Base-by-base conservation (phyloP, 176 grass and related monocot species). In the Aegilops sharonensis region DNA sequence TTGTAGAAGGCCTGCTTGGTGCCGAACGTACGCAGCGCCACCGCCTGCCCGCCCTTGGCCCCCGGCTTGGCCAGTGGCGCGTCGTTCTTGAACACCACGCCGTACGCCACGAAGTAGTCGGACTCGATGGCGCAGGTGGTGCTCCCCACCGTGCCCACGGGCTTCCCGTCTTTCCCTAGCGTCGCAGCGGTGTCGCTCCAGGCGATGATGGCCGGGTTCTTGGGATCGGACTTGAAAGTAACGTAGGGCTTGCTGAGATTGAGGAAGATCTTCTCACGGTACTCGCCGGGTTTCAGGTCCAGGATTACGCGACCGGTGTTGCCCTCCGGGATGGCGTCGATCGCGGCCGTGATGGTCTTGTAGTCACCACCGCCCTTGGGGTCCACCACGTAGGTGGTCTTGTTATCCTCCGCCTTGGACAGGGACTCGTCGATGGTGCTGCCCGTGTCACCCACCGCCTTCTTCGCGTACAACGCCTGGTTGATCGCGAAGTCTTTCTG, bases 141-240 rank as follows among this genome's bases (percentile, higher is more conserved):
- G 76, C 75, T 81, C 1, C 87, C 88, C 4, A 94, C 87, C 1
- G 92, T 94, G 9, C 89, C 89, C 0, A 91, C 50, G 0, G 89
- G 76, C 56, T 90, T 87, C 3, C 86, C 92, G 77, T 89, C 70
- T 15, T 80, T 67, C 0, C 81, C 92, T 1, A 0, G 1, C 0
- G 86, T 91, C 4, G 89, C 89, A 1, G 92, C 92, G 3, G 80
- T 91, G 80, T 91, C 89, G 85, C 48, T 91, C 75, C 86, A 90
- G 0, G 4, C 47, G 3, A 94, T 78, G 3, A 5, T 13, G 0
- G 92, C 83, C 0, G 89, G 89, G 32, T 83, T 29, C 3, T 0
- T 0, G 0, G 62, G 82, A 64, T 88, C 68, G 0, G 88, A 82
- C 32, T 17, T 36, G 68, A 94, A 77, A 0, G 86, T 91, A 0